Percentiles rank a stretch among this genome's conserved stretches.
Evolutionary conservation across 805 yeast genomes (phyloP).

Genomic region (Saturnispora hagleri): DNA sequence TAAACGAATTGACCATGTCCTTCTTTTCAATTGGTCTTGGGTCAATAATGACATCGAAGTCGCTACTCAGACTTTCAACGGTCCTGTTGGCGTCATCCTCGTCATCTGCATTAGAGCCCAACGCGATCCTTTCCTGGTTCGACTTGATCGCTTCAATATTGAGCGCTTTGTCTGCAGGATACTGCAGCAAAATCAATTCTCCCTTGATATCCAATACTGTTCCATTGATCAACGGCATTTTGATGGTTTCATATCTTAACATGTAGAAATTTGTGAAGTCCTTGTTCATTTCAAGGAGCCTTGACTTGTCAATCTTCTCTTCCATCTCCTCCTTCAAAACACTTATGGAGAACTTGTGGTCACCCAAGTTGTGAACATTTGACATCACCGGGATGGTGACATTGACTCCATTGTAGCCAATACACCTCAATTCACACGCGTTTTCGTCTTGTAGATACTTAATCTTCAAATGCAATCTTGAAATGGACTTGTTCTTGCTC

Average conservation of each 20-base stretch:
- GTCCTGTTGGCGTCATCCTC: conserved; percentile 4
- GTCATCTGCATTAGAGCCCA: background rate
- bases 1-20: conserved; percentile 8
- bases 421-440: conserved; percentile 50
- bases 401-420: conserved; percentile 75
- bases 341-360: conserved; percentile 16
- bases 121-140: background rate
- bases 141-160: background rate
- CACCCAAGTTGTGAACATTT: conserved; percentile 19
- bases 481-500: conserved; percentile 45
- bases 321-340: background rate
- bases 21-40: conserved; percentile 12
- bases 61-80: conserved; percentile 1
- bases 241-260: conserved; percentile 51
- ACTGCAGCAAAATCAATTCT: conserved; percentile 30
- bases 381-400: conserved; percentile 49
- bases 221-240: conserved; percentile 54
- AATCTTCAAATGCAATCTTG: conserved; percentile 56
- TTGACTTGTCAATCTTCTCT: conserved; percentile 13
- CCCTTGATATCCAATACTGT: conserved; percentile 65
- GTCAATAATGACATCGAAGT: background rate
- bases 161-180: background rate
- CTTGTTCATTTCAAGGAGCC: conserved; percentile 34
- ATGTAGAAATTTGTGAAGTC: conserved; percentile 47
- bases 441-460: conserved; percentile 34